phyloP scores from a whole-genome alignment of 148 eudicot genomes.

The Euryodendron excelsum region DNA sequence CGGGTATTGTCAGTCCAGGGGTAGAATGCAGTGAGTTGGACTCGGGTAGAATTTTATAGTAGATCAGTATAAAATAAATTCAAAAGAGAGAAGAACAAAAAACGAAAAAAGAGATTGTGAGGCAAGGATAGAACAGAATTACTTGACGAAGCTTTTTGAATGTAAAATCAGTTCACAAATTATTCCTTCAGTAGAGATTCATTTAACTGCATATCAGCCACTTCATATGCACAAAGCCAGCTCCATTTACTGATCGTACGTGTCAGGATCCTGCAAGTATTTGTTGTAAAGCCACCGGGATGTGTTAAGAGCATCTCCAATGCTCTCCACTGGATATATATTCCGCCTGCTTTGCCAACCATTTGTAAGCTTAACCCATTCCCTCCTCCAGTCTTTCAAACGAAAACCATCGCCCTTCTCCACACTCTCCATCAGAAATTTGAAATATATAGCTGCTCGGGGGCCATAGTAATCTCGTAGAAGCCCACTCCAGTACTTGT shows the following conservation, averaged over 20 bases:
- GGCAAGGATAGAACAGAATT: too few relatives aligned
- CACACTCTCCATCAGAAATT: slow-evolving; percentile 40
- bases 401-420: slow-evolving; percentile 36
- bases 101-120: too few relatives aligned
- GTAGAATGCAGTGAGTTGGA: too few relatives aligned
- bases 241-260: slow-evolving; percentile 15
- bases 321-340: slow-evolving; percentile 22
- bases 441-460: slow-evolving; percentile 55
- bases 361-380: slow-evolving; percentile 55
- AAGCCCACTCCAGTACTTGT: slow-evolving; percentile 61
- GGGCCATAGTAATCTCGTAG: slow-evolving; percentile 53
- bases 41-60: too few relatives aligned
- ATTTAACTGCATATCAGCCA: too few relatives aligned
- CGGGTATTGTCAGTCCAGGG: too few relatives aligned
- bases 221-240: slow-evolving; percentile 7
- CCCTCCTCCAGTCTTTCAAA: slow-evolving; percentile 38
- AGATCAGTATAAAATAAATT: too few relatives aligned
- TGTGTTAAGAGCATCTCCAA: slow-evolving; percentile 32
- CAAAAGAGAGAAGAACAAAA: too few relatives aligned
- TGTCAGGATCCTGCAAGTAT: slow-evolving; percentile 25
- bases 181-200: too few relatives aligned
- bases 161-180: too few relatives aligned
- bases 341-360: slow-evolving; percentile 35
- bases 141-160: too few relatives aligned
- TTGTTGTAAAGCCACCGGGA: slow-evolving; percentile 31